A percentile compares a stretch with the other conserved stretches of the same genome.
Conservation (phyloP, 768 basidiomycete genomes). For the Mycena capillaripes region DNA sequence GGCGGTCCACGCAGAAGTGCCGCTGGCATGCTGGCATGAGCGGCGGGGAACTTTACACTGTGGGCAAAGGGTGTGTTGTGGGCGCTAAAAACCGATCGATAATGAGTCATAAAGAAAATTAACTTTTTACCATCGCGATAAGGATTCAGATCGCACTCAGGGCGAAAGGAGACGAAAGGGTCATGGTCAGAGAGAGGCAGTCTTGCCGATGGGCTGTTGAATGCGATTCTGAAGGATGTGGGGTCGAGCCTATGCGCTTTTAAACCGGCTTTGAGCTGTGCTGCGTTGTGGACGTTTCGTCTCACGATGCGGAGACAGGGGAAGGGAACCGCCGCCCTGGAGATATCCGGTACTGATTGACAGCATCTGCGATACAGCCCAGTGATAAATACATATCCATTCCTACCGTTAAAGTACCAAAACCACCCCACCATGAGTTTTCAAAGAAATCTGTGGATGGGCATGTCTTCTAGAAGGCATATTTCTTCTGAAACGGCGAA, state of each 20-base stretch:
- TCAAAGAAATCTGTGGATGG: neutral
- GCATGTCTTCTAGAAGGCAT: neutral
- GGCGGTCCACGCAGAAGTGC: neutral
- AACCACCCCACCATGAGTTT: no score
- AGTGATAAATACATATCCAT: neutral
- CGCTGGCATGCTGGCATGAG: neutral
- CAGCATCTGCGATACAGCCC: neutral
- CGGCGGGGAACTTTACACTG: neutral
- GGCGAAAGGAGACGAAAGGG: neutral
- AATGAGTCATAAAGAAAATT: conserved; percentile 11
- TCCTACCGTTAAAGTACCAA: no score
- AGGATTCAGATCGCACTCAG: neutral
- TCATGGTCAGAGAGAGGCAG: neutral
- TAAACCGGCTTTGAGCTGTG: neutral
- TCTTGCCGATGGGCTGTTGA: neutral
- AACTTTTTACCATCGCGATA: neutral
- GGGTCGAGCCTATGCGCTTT: no score
- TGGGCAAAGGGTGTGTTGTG: neutral
- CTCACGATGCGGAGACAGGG: neutral
- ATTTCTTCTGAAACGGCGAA: no score
- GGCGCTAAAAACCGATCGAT: conserved; percentile 13
- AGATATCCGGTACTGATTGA: neutral
- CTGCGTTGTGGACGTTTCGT: neutral
- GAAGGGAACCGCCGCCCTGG: neutral
- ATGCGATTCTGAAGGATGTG: neutral